phyloP scores from a whole-genome alignment of 768 basidiomycete genomes.

The Trametes maxima region DNA sequence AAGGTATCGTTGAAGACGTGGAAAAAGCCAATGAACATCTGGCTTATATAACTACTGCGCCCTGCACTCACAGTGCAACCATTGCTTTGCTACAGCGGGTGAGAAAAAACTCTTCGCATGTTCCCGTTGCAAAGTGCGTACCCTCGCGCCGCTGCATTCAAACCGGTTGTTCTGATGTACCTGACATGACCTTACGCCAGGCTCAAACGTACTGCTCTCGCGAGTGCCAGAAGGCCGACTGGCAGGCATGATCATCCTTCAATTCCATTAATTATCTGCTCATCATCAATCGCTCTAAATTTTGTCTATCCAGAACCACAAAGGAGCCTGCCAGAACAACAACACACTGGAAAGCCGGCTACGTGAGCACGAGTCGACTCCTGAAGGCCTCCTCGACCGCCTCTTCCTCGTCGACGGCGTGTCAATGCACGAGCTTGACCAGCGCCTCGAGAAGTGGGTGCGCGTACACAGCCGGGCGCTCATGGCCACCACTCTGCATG shows the following conservation, averaged over 20 bases:
- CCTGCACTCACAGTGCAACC: slow-evolving; percentile 15
- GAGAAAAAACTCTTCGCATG: slow-evolving; percentile 21
- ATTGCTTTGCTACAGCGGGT: slow-evolving; percentile 18
- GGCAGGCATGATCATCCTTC: slow-evolving; percentile 20
- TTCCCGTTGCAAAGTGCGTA: slow-evolving; percentile 22
- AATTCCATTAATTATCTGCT: neutral
- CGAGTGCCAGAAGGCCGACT: slow-evolving; percentile 31
- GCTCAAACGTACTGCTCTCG: slow-evolving; percentile 27
- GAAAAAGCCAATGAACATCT: too few species aligned
- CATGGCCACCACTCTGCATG: slow-evolving; percentile 36
- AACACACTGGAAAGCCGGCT: slow-evolving; percentile 22
- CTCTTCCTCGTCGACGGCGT: slow-evolving; percentile 29
- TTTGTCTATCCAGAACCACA: slow-evolving; percentile 23
- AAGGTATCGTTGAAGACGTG: neutral
- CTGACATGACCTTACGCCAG: neutral
- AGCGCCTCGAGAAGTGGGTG: slow-evolving; percentile 38
- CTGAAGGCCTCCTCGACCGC: slow-evolving; percentile 13
- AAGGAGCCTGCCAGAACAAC: slow-evolving; percentile 25
- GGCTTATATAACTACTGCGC: too few species aligned
- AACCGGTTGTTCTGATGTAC: neutral
- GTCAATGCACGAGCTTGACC: slow-evolving; percentile 33
- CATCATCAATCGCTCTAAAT: too few species aligned
- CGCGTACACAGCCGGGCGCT: slow-evolving; percentile 33
- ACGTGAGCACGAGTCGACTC: slow-evolving; percentile 19
- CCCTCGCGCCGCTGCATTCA: neutral